Conservation (phyloP, 192 early-diverging fungal species). For the Neocallimastix lanati region DNA sequence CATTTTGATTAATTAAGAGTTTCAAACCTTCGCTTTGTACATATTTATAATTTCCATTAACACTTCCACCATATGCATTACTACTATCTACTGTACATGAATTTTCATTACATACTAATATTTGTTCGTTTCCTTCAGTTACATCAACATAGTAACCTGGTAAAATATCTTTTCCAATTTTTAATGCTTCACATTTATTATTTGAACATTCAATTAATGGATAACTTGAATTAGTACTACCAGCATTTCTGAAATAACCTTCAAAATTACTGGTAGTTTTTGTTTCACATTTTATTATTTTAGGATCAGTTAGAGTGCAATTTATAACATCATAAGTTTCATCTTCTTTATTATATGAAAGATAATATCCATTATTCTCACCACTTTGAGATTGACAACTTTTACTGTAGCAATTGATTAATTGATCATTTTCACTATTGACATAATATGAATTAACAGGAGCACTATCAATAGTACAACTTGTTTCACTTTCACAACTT, state of each 20-base stretch:
- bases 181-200: not conserved
- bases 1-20: not conserved
- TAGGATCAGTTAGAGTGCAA: not conserved
- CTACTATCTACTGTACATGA: not conserved
- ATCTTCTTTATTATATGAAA: not conserved
- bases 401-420: not conserved
- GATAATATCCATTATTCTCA: not conserved
- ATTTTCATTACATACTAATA: not conserved
- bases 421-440: no score
- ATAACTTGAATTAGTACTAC: not conserved
- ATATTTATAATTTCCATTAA: not conserved
- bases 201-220: not conserved
- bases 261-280: not conserved
- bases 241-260: not conserved
- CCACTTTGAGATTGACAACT: not conserved
- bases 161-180: not conserved
- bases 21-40: not conserved
- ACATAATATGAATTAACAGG: not conserved
- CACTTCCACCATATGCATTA: not conserved
- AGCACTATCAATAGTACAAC: not conserved
- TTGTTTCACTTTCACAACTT: not conserved
- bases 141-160: not conserved
- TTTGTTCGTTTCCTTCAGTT: not conserved
- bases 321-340: not conserved
- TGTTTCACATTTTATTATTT: no score